A percentile compares a stretch with the other conserved stretches of the same genome.
These are phyloP conservation scores for Pilasporangium apinafurcum DNA, from an alignment of 352 stramenopile genomes.

Conservation along the genomic window DNA sequence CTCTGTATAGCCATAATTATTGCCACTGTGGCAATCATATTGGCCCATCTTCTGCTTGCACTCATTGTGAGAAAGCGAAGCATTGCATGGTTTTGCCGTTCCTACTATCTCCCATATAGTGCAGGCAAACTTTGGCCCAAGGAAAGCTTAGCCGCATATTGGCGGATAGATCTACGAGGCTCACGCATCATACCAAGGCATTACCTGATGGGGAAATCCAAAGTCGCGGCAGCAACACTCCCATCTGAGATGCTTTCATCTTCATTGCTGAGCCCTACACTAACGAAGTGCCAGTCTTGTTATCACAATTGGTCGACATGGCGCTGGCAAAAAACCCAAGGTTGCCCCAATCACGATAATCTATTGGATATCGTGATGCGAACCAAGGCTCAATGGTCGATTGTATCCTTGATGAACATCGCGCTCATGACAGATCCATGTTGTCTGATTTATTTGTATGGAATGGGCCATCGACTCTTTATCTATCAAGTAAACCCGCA, in stretches of 20 bases:
- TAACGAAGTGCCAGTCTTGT: neutral
- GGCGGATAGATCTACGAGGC: neutral
- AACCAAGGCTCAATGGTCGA: slow-evolving; percentile 13
- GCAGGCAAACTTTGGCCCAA: slow-evolving; percentile 14
- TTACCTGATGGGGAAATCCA: too few relatives aligned
- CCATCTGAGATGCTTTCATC: neutral
- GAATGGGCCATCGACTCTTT: slow-evolving; percentile 9
- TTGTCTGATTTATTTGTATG: slow-evolving; percentile 10
- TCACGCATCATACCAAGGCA: neutral
- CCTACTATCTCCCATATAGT: slow-evolving; percentile 13
- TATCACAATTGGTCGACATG: neutral
- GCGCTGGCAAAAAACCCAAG: slow-evolving; percentile 5
- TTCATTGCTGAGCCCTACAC: neutral
- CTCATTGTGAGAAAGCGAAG: neutral
- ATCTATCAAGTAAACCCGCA: slow-evolving; percentile 11
- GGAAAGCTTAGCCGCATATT: slow-evolving; percentile 2
- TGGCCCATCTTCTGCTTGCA: neutral
- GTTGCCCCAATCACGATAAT: slow-evolving; percentile 3
- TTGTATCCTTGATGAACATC: slow-evolving; percentile 24
- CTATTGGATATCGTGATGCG: slow-evolving; percentile 13
- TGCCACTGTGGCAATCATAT: neutral
- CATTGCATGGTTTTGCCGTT: slow-evolving; percentile 3
- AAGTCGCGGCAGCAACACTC: neutral
- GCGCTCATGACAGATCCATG: slow-evolving; percentile 20
- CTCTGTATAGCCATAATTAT: neutral